Conservation (phyloP, 768 basidiomycete genomes). For the Lentinula boryana region DNA sequence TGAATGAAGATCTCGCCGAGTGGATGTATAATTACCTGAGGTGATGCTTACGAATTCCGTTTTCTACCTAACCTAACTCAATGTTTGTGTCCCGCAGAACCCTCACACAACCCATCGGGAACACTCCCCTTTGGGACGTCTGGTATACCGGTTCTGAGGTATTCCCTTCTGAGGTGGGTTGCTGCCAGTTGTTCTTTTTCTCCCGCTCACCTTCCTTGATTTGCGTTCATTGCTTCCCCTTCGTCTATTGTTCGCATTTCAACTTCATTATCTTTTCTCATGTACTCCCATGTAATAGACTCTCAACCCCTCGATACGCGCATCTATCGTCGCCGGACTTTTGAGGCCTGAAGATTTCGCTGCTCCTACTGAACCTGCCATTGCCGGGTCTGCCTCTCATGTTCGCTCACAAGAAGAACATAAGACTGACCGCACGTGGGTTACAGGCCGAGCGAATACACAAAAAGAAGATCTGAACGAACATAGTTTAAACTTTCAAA, state of each 20-base stretch:
- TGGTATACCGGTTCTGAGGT: conserved; percentile 67
- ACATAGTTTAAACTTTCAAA: too few species aligned
- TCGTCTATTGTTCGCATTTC: too few species aligned
- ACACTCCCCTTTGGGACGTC: conserved; percentile 53
- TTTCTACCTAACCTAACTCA: conserved; percentile 10
- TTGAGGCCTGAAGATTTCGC: conserved; percentile 51
- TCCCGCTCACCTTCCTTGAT: background rate
- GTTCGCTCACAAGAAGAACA: background rate
- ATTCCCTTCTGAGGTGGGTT: conserved; percentile 60
- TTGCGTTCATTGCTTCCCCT: background rate
- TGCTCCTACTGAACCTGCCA: conserved; percentile 5
- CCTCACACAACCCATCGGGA: conserved; percentile 41
- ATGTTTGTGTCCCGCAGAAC: conserved; percentile 24
- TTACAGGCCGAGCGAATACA: too few species aligned
- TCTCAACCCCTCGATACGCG: conserved; percentile 64
- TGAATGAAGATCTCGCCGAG: conserved; percentile 29
- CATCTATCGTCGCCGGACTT: conserved; percentile 55
- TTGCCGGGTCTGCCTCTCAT: background rate
- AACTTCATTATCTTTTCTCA: too few species aligned
- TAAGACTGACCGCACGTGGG: too few species aligned
- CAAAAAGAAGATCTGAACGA: background rate
- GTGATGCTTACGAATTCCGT: conserved; percentile 20
- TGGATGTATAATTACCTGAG: conserved; percentile 48
- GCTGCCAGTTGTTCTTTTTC: background rate
- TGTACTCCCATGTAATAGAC: conserved; percentile 30